These are phyloP conservation scores for Pseudophaeomoniella oleicola DNA, from an alignment of 2,329 filamentous ascomycete species.

Conservation along the genomic window DNA sequence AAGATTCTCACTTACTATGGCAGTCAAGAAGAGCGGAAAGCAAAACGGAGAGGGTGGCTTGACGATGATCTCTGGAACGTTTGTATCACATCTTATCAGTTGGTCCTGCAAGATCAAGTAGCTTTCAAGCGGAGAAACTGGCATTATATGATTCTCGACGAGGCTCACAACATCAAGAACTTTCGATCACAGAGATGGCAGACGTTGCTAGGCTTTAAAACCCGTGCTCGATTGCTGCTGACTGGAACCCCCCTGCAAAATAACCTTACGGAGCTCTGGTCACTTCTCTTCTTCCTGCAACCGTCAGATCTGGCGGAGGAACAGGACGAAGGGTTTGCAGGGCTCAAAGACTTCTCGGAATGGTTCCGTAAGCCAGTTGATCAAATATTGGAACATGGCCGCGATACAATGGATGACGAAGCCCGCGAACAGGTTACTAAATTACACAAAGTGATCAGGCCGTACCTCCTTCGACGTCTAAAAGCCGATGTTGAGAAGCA, in stretches of 20 bases:
- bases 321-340: conserved; percentile 78
- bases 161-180: conserved; percentile 99
- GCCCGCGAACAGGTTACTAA: conserved; percentile 83
- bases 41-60: conserved; percentile 85
- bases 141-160: conserved; percentile 97
- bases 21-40: conserved; percentile 76
- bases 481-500: conserved; percentile 98
- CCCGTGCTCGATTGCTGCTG: conserved; percentile 68
- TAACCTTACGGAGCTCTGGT: conserved; percentile 94
- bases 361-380: conserved; percentile 93
- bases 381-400: conserved; percentile 87
- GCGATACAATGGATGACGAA: conserved; percentile 88
- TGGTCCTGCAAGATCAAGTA: conserved; percentile 85
- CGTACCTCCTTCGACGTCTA: conserved; percentile 76
- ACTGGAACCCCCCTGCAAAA: conserved; percentile 95
- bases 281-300: conserved; percentile 89
- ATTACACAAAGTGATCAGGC: conserved; percentile 82
- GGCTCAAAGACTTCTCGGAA: conserved; percentile 88
- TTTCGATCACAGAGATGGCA: conserved; percentile 98
- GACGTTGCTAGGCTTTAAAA: conserved; percentile 85
- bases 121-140: conserved; percentile 85
- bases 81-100: conserved; percentile 92
- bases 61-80: conserved; percentile 93
- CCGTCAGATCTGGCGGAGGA: conserved; percentile 62
- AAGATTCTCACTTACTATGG: conserved; percentile 97